Evolutionary conservation across 768 basidiomycete species (phyloP).

Genomic region (Suillus paluster): DNA sequence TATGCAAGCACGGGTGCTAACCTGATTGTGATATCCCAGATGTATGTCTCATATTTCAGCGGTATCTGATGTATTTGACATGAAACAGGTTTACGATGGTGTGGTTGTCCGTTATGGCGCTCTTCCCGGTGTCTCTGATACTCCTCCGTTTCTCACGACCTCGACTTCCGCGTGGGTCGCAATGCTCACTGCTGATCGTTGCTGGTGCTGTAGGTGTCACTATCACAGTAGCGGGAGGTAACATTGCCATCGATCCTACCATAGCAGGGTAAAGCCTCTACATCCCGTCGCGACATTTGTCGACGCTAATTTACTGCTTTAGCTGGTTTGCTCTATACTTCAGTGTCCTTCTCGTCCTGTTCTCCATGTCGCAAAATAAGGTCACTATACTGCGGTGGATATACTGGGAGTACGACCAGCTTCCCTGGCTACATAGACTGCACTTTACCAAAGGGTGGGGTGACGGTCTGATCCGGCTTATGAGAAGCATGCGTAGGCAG

Average conservation of each 20-base stretch:
- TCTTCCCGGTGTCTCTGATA: constrained; percentile 65
- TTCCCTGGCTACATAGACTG: constrained; percentile 49
- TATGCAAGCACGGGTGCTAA: constrained; percentile 63
- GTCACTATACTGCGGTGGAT: constrained; percentile 53
- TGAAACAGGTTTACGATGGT: constrained; percentile 61
- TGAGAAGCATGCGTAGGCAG: constrained; percentile 52
- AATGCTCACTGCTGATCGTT: constrained; percentile 46
- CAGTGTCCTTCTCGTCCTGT: constrained; percentile 49
- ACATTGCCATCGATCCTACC: constrained; percentile 58
- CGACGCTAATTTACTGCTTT: background rate
- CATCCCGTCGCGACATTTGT: background rate
- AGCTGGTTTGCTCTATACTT: constrained; percentile 71
- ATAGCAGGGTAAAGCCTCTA: constrained; percentile 52
- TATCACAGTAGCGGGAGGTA: constrained; percentile 55
- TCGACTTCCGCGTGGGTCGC: constrained; percentile 49
- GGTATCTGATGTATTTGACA: constrained; percentile 2
- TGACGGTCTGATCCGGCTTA: constrained; percentile 43
- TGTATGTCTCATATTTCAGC: constrained; percentile 40
- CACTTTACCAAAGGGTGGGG: constrained; percentile 47
- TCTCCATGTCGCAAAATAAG: constrained; percentile 58
- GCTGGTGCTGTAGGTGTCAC: constrained; percentile 47
- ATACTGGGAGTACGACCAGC: constrained; percentile 71
- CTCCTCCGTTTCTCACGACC: constrained; percentile 69
- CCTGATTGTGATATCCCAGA: constrained; percentile 58
- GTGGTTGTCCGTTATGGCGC: constrained; percentile 66